Evolutionary conservation across 768 basidiomycete genomes (phyloP).

Genomic region (Xerocomus potaroensis): DNA sequence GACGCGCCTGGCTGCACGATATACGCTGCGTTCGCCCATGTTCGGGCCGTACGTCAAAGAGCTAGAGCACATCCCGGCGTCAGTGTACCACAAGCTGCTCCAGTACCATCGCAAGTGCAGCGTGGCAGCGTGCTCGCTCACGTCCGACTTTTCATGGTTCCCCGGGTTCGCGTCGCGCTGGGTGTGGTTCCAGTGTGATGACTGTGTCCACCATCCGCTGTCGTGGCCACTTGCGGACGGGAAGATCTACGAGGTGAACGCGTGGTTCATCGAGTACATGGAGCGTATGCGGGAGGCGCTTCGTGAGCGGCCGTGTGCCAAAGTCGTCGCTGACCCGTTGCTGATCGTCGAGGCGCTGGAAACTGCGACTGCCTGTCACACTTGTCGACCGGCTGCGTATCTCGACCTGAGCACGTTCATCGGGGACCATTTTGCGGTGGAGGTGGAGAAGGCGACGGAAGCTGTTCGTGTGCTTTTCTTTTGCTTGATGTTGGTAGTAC

Average conservation of each 20-base stretch:
- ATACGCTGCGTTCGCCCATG: slow-evolving; percentile 35
- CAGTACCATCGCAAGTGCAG: slow-evolving; percentile 36
- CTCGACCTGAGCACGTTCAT: slow-evolving; percentile 32
- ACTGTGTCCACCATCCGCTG: slow-evolving; percentile 31
- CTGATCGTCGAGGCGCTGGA: slow-evolving; percentile 31
- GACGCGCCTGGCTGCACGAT: slow-evolving; percentile 32
- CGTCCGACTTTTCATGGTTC: slow-evolving; percentile 35
- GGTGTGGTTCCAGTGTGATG: slow-evolving; percentile 38
- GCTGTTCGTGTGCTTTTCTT: slow-evolving; percentile 19
- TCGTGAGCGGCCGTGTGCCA: slow-evolving; percentile 29
- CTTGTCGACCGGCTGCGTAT: slow-evolving; percentile 29
- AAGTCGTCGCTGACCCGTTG: slow-evolving; percentile 28
- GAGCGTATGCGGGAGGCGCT: slow-evolving; percentile 29
- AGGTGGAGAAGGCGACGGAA: slow-evolving; percentile 29
- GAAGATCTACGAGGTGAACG: slow-evolving; percentile 33
- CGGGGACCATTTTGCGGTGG: slow-evolving; percentile 26
- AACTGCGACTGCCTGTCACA: slow-evolving; percentile 23
- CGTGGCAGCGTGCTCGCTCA: slow-evolving; percentile 27
- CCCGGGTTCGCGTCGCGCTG: slow-evolving; percentile 34
- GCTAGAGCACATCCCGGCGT: slow-evolving; percentile 36
- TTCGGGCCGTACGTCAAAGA: slow-evolving; percentile 34
- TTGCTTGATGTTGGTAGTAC: background rate
- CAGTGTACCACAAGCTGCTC: slow-evolving; percentile 33
- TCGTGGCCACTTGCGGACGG: slow-evolving; percentile 34
- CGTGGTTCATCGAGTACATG: slow-evolving; percentile 35